Evolutionary conservation across 108 stramenopile genomes (phyloP), one percentile per base, ranked within the genome.

Genomic region (Nitzschia sp.): DNA sequence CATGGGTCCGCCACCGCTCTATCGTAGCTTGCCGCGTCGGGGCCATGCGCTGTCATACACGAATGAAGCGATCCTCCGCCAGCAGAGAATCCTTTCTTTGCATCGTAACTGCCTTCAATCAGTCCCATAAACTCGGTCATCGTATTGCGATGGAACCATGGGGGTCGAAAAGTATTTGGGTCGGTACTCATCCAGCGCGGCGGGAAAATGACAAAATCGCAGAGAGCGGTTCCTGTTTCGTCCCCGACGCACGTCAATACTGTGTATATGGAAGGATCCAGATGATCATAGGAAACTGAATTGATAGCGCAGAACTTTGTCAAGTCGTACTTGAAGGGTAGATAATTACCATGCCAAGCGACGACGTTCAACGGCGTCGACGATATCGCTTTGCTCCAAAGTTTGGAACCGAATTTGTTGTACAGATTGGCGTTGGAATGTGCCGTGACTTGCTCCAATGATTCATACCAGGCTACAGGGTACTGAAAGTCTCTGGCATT

Each of bases 61-160:
- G 82, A 78, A 75, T 96, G 97, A 52, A 96, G 69, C 27, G 84
- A 84, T 25, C 88, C 79, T 32, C 97, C 95, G 5, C 97, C 97
- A 8, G 95, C 85, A 11, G 73, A 73, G 68, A 96, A 95, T 11
- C 94, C 92, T 11, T 72, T 56, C 32, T 71, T 70, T 53, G 94
- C 94, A 76, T 94, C 96, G 60, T 95, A 94, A 55, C 82, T 71
- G 36, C 95, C 97, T 45, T 69, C 79, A 71, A 96, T 92, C 68
- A 97, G 84, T 11, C 97, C 97, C 95, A 96, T 98, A 52, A 85
- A 98, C 80, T 98, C 95, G 2, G 86, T 80, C 95, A 96, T 96
- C 66, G 71, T 69, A 77, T 98, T 98, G 34, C 94, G 79, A 72
- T 98, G 97, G 68, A 91, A 98, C 84, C 88, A 98, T 5, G 94